Percentiles rank a stretch among this genome's conserved stretches.
These are phyloP conservation scores for Fulvia fulva DNA, from an alignment of 2,329 filamentous ascomycete genomes.

Conservation along the genomic window DNA sequence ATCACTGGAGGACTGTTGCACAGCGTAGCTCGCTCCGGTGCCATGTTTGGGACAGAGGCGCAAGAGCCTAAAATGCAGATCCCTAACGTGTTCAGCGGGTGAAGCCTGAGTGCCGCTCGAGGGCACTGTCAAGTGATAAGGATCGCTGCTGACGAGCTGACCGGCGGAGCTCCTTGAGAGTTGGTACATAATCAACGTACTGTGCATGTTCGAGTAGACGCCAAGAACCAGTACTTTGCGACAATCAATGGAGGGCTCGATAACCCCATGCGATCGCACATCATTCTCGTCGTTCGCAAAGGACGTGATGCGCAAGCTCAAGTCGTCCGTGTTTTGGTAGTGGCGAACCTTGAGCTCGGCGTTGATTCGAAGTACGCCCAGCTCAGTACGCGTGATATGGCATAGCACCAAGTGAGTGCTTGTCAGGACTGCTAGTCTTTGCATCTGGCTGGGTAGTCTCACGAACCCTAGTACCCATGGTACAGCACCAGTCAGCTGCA, in stretches of 20 bases:
- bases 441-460: slow-evolving; percentile 44
- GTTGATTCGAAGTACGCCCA: slow-evolving; percentile 23
- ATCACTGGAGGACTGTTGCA: background rate
- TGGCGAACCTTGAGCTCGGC: slow-evolving; percentile 46
- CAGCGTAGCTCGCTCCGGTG: background rate
- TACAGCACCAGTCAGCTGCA: slow-evolving; percentile 30
- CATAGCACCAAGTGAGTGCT: slow-evolving; percentile 46
- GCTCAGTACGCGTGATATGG: slow-evolving; percentile 20
- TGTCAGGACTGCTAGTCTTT: slow-evolving; percentile 48
- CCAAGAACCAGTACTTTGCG: background rate
- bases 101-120: background rate
- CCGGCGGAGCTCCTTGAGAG: background rate
- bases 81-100: background rate
- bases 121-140: background rate
- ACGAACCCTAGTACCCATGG: slow-evolving; percentile 57
- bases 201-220: slow-evolving; percentile 11
- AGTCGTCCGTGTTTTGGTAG: slow-evolving; percentile 52
- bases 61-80: background rate
- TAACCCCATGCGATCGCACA: no score
- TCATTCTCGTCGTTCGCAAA: slow-evolving; percentile 26
- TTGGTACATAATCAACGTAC: background rate
- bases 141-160: background rate
- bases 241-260: background rate
- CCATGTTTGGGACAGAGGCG: background rate
- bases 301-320: slow-evolving; percentile 42